Evolutionary conservation across 2,329 filamentous ascomycete species (phyloP), one percentile per base, ranked within the genome.

Genomic region (Geoglossum cookeanum): DNA sequence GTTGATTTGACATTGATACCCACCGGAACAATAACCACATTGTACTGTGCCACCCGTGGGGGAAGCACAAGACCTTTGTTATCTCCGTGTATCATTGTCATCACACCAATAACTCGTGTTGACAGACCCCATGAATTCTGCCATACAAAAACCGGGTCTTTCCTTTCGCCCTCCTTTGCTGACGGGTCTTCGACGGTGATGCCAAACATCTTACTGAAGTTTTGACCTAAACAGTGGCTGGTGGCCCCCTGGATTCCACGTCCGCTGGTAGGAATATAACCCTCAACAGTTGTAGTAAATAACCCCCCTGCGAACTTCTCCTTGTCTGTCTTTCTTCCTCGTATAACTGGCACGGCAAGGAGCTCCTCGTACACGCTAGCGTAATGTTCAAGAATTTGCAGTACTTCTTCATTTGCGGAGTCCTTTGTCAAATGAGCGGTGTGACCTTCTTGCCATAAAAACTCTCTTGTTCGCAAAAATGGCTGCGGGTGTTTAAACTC

Each of bases 121-220:
- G 91, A 97, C 60, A 98, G 80, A 72, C 92, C 92, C 92, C 92
- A 98, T 13, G 89, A 96, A 76, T 98, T 98, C 71, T 98, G 92
- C 90, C 91, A 97, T 58, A 97, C 90, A 67, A 91, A 75, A 58
- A 96, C 74, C 66, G 88, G 83, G 63, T 83, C 78, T 62, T 86
- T 85, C 72, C 87, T 85, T 69, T 92, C 81, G 54, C 79, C 82
- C 52, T 77, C 75, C 66, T 83, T 82, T 55, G 77, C 78, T 59
- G 77, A 75, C 29, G 92, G 92, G 67, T 98, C 90, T 70, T 98
- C 91, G 33, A 98, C 88, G 0, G 85, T 94, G 69, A 98, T 97
- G 70, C 92, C 85, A 69, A 97, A 98, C 90, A 98, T 98, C 74
- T 94, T 96, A 70, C 85, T 90, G 74, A 98, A 98, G 74, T 98